Evolutionary conservation across 2,329 filamentous ascomycete genomes (phyloP).

Genomic region (Nigrospora oryzae): DNA sequence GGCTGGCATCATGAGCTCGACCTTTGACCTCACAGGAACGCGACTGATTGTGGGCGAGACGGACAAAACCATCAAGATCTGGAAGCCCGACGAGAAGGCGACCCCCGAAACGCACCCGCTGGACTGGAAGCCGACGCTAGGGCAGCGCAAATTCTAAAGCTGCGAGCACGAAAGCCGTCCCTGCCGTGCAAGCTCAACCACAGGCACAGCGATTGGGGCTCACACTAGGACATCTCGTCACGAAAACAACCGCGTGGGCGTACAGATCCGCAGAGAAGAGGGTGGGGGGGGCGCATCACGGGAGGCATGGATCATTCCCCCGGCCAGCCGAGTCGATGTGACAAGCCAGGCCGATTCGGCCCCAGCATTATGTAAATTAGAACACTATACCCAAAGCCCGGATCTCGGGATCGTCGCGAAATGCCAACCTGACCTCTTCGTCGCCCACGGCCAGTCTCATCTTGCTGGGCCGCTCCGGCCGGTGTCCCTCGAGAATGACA

Average conservation of each 20-base stretch:
- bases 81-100: slow-evolving; percentile 87
- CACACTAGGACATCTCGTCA: slow-evolving; percentile 3
- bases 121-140: slow-evolving; percentile 80
- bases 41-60: slow-evolving; percentile 90
- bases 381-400: slow-evolving; percentile 62
- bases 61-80: slow-evolving; percentile 98
- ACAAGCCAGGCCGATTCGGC: too few relatives aligned
- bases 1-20: slow-evolving; percentile 88
- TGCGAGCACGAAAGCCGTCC: too few relatives aligned
- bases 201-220: too few relatives aligned
- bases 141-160: slow-evolving; percentile 62
- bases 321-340: too few relatives aligned
- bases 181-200: too few relatives aligned
- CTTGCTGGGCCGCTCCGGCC: slow-evolving; percentile 79
- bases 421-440: slow-evolving; percentile 81
- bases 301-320: too few relatives aligned
- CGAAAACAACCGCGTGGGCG: background rate
- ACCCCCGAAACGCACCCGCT: slow-evolving; percentile 87
- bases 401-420: slow-evolving; percentile 81
- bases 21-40: slow-evolving; percentile 81
- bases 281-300: too few relatives aligned
- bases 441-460: slow-evolving; percentile 79
- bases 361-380: slow-evolving; percentile 10
- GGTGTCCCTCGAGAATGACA: slow-evolving; percentile 71
- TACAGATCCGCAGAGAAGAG: too few relatives aligned